Evolutionary conservation across 108 stramenopile species (phyloP), one percentile per base, ranked within the genome.

Genomic region (Craspedostauros australis): DNA sequence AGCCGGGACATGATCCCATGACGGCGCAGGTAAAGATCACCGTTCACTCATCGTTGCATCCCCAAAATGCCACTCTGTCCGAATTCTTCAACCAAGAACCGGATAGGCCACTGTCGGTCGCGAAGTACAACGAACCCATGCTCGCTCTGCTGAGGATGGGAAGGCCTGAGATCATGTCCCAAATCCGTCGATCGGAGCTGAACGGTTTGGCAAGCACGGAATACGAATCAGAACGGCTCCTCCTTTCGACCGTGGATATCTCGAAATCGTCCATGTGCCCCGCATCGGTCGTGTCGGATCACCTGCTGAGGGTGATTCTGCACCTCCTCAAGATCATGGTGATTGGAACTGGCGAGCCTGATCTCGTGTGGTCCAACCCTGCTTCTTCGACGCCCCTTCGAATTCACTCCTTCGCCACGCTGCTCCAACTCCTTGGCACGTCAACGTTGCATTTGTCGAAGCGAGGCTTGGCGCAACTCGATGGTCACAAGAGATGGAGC

Each of bases 331-430:
- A 77, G 32, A 64, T 71, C 26, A 31, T 74, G 21, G 68, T 84
- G 31, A 48, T 53, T 27, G 91, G 91, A 2, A 77, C 61, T 21
- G 86, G 79, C 9, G 71, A 83, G 27, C 68, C 80, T 19, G 76
- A 73, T 20, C 54, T 92, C 11, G 54, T 66, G 31, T 92, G 84
- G 86, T 80, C 91, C 31, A 85, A 88, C 54, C 91, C 91, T 16
- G 75, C 79, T 15, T 65, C 82, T 9, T 31, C 68, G 15, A 66
- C 87, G 11, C 78, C 87, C 36, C 66, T 93, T 9, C 73, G 91
- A 23, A 53, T 89, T 7, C 83, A 93, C 53, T 73, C 87, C 8
- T 93, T 93, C 55, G 85, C 85, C 9, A 62, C 82, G 24, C 55
- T 93, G 20, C 55, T 87, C 5, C 78, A 80, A 12, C 46, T 74